Conservation (phyloP, 1,139 yeast genomes). For the Chernovozyma aurita region DNA sequence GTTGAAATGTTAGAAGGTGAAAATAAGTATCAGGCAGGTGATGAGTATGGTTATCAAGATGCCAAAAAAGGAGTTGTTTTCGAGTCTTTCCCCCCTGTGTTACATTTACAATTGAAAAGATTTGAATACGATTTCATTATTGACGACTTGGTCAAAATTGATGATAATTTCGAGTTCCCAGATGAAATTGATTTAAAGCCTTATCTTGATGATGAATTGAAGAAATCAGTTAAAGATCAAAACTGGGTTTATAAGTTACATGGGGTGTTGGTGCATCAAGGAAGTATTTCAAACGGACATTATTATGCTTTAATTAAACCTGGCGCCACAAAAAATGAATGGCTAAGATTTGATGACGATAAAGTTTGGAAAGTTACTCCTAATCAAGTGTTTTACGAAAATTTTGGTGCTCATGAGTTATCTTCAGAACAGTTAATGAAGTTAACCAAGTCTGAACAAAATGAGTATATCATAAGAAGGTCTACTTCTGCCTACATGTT, state of each 20-base stretch:
- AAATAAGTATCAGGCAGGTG: conserved; percentile 92
- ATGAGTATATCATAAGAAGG: conserved; percentile 61
- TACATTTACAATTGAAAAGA: conserved; percentile 88
- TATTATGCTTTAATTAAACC: conserved; percentile 94
- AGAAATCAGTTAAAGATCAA: conserved; percentile 39
- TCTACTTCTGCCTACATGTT: conserved; percentile 97
- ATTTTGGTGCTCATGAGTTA: conserved; percentile 75
- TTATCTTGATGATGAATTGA: conserved; percentile 61
- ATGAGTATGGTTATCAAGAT: conserved; percentile 80
- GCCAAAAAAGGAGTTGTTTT: conserved; percentile 96
- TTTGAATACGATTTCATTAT: conserved; percentile 92
- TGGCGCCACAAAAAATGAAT: conserved; percentile 45
- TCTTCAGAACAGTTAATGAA: conserved; percentile 43
- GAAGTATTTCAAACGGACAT: conserved; percentile 94
- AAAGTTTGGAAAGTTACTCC: conserved; percentile 83
- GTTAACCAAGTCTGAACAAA: conserved; percentile 56
- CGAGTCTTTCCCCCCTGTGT: conserved; percentile 84
- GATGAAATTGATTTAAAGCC: conserved; percentile 77
- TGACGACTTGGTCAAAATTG: conserved; percentile 85
- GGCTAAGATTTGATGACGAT: conserved; percentile 96
- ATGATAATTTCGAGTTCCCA: conserved; percentile 90
- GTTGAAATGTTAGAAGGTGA: conserved; percentile 91
- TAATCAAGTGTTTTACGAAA: conserved; percentile 84
- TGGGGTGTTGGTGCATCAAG: conserved; percentile 93
- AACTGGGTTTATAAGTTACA: conserved; percentile 80